Conservation (phyloP, 768 basidiomycete genomes). For the Kwoniella heveanensis region DNA sequence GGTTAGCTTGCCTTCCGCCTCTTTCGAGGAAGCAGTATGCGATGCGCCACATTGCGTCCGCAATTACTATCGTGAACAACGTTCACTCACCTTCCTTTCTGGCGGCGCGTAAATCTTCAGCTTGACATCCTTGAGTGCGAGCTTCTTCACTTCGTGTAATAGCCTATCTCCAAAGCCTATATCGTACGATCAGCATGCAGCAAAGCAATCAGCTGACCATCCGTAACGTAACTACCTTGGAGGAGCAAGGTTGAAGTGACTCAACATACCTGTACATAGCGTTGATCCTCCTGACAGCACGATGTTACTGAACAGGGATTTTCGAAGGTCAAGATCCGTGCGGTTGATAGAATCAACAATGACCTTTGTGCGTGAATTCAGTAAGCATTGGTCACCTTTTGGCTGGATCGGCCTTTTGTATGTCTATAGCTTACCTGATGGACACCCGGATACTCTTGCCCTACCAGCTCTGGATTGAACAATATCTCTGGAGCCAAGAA, state of each 20-base stretch:
- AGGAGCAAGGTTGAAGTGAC: background rate
- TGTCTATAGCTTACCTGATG: constrained; percentile 65
- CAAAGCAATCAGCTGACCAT: background rate
- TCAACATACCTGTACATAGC: constrained; percentile 77
- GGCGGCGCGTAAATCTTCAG: constrained; percentile 99
- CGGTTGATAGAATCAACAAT: constrained; percentile 97
- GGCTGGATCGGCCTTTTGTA: too few relatives aligned
- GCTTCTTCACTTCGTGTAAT: constrained; percentile 92
- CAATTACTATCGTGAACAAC: background rate
- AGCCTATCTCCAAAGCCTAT: constrained; percentile 93
- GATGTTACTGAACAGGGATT: constrained; percentile 92
- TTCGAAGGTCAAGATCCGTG: constrained; percentile 93
- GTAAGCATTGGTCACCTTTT: too few relatives aligned
- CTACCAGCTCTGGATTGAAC: constrained; percentile 95
- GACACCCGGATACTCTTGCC: constrained; percentile 93
- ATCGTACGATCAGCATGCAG: too few relatives aligned
- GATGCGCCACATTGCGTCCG: background rate
- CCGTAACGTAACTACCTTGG: too few relatives aligned
- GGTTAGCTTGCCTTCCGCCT: too few relatives aligned
- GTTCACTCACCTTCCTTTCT: constrained; percentile 72
- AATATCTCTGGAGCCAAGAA: constrained; percentile 96
- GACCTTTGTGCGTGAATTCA: too few relatives aligned
- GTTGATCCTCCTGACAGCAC: constrained; percentile 96
- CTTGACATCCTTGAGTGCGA: constrained; percentile 86
- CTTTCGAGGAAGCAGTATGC: too few relatives aligned